Evolutionary conservation across 257 asterid species (phyloP).

Genomic region (Solanum paucissectum): DNA sequence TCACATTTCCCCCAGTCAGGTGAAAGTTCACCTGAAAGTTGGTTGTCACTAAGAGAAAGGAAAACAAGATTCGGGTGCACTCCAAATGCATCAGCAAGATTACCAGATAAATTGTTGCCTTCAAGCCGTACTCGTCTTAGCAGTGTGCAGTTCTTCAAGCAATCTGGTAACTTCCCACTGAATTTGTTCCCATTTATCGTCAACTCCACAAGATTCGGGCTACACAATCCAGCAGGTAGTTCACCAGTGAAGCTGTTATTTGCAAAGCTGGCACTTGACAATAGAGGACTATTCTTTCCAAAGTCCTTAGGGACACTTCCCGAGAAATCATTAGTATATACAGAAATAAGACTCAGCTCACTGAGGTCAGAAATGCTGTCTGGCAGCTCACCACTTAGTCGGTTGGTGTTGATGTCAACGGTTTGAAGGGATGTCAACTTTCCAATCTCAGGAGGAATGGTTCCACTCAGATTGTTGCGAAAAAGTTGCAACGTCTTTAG

Average conservation of each 20-base stretch:
- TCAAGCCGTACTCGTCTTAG: constrained; percentile 46
- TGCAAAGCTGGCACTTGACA: constrained; percentile 43
- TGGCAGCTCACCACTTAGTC: constrained; percentile 54
- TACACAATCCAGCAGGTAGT: constrained; percentile 55
- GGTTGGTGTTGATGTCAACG: constrained; percentile 40
- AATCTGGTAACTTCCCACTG: constrained; percentile 53
- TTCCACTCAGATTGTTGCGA: constrained; percentile 46
- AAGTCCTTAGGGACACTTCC: constrained; percentile 54
- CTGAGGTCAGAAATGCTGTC: constrained; percentile 39
- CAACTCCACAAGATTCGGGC: constrained; percentile 30
- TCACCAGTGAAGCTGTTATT: constrained; percentile 55
- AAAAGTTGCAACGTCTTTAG: constrained; percentile 36
- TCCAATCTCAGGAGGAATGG: constrained; percentile 50
- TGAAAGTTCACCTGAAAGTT: constrained; percentile 46
- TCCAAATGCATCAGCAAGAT: constrained; percentile 53
- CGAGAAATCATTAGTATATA: constrained; percentile 36
- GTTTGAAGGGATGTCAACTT: constrained; percentile 17
- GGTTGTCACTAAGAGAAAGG: constrained; percentile 43
- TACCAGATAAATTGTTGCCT: constrained; percentile 48
- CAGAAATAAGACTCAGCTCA: constrained; percentile 15
- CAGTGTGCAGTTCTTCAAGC: constrained; percentile 53
- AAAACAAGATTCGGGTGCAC: constrained; percentile 38
- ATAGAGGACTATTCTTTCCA: constrained; percentile 32
- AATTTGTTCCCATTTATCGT: constrained; percentile 46
- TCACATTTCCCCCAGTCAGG: constrained; percentile 45